Evolutionary conservation across 306 rosid genomes (phyloP).

Genomic region (Canavalia gladiata): DNA sequence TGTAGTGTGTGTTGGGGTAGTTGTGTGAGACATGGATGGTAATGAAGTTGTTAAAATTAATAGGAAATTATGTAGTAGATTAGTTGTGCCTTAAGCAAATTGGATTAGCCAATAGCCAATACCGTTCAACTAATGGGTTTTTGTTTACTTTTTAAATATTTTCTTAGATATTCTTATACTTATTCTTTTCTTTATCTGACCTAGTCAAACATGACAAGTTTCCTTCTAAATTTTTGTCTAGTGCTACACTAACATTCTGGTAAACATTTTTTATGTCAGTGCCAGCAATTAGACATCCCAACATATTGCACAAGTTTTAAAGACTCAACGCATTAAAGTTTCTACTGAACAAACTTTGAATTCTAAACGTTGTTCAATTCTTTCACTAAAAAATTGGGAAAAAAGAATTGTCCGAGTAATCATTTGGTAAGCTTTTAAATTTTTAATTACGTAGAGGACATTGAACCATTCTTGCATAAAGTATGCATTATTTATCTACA

Average conservation of each 20-base stretch:
- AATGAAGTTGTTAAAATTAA: conserved; percentile 61
- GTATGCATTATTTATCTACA: neutral
- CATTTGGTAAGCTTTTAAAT: too few species aligned
- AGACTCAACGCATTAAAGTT: too few species aligned
- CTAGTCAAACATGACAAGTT: neutral
- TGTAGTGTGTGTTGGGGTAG: conserved; percentile 61
- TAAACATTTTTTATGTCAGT: neutral
- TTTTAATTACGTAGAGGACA: too few species aligned
- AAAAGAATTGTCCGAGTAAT: too few species aligned
- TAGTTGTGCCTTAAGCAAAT: conserved; percentile 33
- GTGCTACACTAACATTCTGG: neutral
- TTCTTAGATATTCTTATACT: neutral
- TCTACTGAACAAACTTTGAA: too few species aligned
- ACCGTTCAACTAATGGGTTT: too few species aligned
- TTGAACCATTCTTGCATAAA: too few species aligned
- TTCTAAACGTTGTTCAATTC: too few species aligned
- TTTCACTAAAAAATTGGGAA: too few species aligned
- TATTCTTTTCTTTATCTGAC: too few species aligned
- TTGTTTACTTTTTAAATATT: neutral
- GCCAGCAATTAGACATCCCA: too few species aligned
- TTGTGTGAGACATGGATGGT: conserved; percentile 46
- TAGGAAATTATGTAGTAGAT: neutral
- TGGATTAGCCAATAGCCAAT: neutral
- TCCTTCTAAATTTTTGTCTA: neutral
- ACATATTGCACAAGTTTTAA: too few species aligned